Percentiles rank a stretch among this genome's conserved stretches.
phyloP scores from a whole-genome alignment of 768 basidiomycete species.

The Boletus reticulatus region DNA sequence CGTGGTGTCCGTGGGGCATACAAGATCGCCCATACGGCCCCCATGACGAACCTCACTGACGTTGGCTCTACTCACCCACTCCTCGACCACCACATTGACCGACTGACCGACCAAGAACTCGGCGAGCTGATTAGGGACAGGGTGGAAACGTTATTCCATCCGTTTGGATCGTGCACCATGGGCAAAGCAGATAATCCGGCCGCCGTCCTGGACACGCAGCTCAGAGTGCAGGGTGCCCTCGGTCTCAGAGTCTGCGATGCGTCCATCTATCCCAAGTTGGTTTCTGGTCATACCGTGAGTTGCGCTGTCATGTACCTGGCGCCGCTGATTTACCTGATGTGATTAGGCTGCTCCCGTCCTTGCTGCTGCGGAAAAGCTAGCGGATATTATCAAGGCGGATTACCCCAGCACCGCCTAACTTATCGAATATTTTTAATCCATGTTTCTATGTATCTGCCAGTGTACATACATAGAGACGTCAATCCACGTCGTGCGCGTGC shows the following conservation, averaged over 20 bases:
- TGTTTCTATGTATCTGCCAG: neutral
- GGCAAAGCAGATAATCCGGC: constrained; percentile 37
- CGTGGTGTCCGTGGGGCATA: constrained; percentile 40
- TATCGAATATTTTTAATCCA: neutral
- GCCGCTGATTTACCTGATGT: neutral
- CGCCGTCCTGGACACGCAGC: constrained; percentile 43
- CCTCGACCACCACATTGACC: constrained; percentile 39
- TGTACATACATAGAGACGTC: neutral
- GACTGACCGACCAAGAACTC: constrained; percentile 34
- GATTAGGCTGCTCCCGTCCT: constrained; percentile 28
- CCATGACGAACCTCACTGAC: constrained; percentile 38
- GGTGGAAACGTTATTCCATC: constrained; percentile 44
- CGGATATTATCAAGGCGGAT: constrained; percentile 32
- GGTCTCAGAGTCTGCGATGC: constrained; percentile 48
- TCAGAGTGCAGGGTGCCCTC: constrained; percentile 42
- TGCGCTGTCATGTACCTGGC: neutral
- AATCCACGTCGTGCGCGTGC: neutral
- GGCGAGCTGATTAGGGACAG: constrained; percentile 32
- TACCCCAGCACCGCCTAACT: constrained; percentile 1
- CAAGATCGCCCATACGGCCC: constrained; percentile 38
- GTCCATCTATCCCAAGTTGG: constrained; percentile 42
- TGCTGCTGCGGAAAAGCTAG: constrained; percentile 36
- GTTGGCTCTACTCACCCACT: constrained; percentile 23
- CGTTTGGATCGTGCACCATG: constrained; percentile 37
- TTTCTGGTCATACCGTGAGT: constrained; percentile 46